These are phyloP conservation scores for Taphrina flavorubra DNA, from an alignment of 1,139 yeast genomes.

Conservation along the genomic window DNA sequence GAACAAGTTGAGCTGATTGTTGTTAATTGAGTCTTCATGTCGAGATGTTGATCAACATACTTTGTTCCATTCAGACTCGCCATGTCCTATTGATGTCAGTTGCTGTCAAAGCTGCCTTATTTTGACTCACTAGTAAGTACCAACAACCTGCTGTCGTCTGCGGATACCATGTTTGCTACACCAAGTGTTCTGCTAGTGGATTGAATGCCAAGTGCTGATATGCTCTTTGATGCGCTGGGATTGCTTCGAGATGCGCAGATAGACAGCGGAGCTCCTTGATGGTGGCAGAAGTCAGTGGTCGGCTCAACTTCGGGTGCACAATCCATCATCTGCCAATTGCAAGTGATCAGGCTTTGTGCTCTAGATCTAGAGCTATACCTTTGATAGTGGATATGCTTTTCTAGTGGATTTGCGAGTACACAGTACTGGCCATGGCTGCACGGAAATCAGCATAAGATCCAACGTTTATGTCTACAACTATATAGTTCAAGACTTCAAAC, in stretches of 20 bases:
- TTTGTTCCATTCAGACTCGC: constrained; percentile 74
- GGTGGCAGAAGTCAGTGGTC: not conserved
- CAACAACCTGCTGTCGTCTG: constrained; percentile 35
- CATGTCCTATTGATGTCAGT: constrained; percentile 66
- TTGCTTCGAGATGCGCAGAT: constrained; percentile 10
- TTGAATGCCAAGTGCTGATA: not conserved
- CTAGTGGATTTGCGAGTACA: no score
- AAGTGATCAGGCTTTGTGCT: not conserved
- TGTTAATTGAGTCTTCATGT: no score
- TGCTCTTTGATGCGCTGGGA: not conserved
- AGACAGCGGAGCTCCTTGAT: not conserved
- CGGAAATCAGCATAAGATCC: no score
- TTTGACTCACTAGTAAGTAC: constrained; percentile 28
- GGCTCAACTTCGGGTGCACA: constrained; percentile 1
- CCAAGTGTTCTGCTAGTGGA: no score
- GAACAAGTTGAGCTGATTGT: constrained; percentile 68
- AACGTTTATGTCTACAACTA: no score
- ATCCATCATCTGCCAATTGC: not conserved
- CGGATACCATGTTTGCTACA: constrained; percentile 27
- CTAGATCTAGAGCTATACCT: no score
- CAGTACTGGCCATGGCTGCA: no score
- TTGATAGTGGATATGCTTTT: no score
- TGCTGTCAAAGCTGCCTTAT: not conserved
- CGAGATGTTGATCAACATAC: not conserved
- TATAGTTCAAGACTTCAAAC: no score